Evolutionary conservation across 2,329 filamentous ascomycete genomes (phyloP).

Genomic region (Ceratocystis harringtonii): DNA sequence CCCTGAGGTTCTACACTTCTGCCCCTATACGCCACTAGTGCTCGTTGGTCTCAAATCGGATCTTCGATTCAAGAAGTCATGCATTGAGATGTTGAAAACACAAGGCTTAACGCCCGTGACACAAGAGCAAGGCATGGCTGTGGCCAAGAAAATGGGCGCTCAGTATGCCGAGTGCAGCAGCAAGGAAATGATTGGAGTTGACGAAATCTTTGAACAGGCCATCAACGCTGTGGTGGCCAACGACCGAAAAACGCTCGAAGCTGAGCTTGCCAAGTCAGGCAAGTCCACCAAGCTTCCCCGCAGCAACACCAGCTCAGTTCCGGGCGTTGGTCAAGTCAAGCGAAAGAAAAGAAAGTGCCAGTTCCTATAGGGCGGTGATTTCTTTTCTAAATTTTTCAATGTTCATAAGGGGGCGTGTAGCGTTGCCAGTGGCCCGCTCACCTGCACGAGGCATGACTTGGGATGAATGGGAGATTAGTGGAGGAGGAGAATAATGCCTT

Average conservation of each 20-base stretch:
- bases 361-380: slow-evolving; percentile 45
- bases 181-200: slow-evolving; percentile 90
- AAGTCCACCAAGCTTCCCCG: slow-evolving; percentile 25
- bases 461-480: background rate
- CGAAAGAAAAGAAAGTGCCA: slow-evolving; percentile 76
- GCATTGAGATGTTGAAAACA: slow-evolving; percentile 96
- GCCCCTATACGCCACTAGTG: slow-evolving; percentile 88
- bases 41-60: slow-evolving; percentile 95
- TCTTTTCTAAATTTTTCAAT: slow-evolving; percentile 5
- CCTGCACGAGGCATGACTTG: slow-evolving; percentile 7
- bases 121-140: slow-evolving; percentile 69
- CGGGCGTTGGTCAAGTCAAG: slow-evolving; percentile 33
- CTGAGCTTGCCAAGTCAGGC: slow-evolving; percentile 28
- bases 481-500: slow-evolving; percentile 4
- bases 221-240: slow-evolving; percentile 81
- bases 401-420: slow-evolving; percentile 1
- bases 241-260: slow-evolving; percentile 49
- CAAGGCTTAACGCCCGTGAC: slow-evolving; percentile 94
- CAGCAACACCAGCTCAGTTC: slow-evolving; percentile 29
- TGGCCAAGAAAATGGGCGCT: slow-evolving; percentile 87
- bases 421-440: background rate
- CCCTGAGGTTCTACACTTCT: slow-evolving; percentile 96
- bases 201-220: slow-evolving; percentile 88
- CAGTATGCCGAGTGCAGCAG: slow-evolving; percentile 97
- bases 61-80: slow-evolving; percentile 85